These are phyloP conservation scores for Rubia tinctorum DNA, from an alignment of 305 asterid genomes.

Conservation along the genomic window DNA sequence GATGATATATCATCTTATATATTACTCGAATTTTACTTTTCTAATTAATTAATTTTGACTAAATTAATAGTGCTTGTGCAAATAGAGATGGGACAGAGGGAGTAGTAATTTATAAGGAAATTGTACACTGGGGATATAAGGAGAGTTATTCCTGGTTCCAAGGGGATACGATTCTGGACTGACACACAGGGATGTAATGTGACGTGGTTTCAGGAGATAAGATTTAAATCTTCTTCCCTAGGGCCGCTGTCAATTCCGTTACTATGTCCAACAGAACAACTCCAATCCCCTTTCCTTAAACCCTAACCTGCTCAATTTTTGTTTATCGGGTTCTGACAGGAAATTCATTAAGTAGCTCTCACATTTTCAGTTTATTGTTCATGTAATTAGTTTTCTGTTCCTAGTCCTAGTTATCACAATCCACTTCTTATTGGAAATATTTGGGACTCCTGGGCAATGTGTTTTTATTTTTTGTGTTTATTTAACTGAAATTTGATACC, in stretches of 20 bases:
- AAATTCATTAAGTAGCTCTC: background rate
- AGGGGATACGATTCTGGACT: too few species aligned
- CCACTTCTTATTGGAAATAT: background rate
- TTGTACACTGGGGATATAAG: too few species aligned
- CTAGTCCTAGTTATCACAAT: background rate
- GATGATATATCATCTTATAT: too few species aligned
- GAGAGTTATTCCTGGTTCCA: too few species aligned
- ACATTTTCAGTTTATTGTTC: background rate
- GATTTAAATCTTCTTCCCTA: too few species aligned
- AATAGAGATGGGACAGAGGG: too few species aligned
- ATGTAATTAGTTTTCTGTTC: background rate
- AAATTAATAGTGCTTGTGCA: too few species aligned
- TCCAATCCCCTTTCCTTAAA: background rate
- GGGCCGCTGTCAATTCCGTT: too few species aligned
- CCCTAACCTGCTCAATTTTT: background rate
- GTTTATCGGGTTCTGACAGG: background rate
- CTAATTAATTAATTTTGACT: too few species aligned
- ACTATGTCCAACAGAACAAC: background rate
- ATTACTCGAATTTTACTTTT: too few species aligned
- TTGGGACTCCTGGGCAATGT: background rate
- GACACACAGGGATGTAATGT: too few species aligned
- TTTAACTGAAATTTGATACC: background rate
- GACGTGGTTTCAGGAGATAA: background rate
- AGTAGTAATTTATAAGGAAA: too few species aligned
- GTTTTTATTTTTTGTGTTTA: background rate